These are phyloP conservation scores for Nicotiana knightiana DNA, from an alignment of 257 asterid species.

Conservation along the genomic window DNA sequence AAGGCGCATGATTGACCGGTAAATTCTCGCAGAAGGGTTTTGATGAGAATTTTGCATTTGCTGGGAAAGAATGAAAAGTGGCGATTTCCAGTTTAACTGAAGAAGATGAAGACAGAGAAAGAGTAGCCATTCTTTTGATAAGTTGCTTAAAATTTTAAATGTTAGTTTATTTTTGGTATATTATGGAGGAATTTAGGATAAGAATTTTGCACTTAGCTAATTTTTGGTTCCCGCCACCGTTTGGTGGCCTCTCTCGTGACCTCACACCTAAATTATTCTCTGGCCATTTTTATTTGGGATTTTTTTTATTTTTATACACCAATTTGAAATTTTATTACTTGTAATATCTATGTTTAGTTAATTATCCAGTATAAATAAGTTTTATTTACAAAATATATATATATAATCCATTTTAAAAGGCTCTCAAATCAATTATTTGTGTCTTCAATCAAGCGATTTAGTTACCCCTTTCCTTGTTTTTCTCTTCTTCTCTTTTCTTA, in stretches of 20 bases:
- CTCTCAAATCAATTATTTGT: too few species aligned
- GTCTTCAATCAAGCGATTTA: too few species aligned
- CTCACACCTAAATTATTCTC: too few species aligned
- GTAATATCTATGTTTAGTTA: too few species aligned
- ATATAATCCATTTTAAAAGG: too few species aligned
- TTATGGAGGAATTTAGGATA: neutral
- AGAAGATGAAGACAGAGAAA: slow-evolving; percentile 12
- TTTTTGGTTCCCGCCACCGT: neutral
- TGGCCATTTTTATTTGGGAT: too few species aligned
- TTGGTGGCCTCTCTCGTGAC: neutral
- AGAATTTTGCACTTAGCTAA: neutral
- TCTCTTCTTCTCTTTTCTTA: too few species aligned
- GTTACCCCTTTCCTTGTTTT: too few species aligned
- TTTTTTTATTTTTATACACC: too few species aligned
- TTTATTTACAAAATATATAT: too few species aligned
- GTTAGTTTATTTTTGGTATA: neutral
- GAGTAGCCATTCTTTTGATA: slow-evolving; percentile 24
- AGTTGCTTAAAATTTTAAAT: neutral
- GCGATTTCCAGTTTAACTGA: neutral
- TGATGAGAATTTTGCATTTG: slow-evolving; percentile 9
- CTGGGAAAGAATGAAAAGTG: slow-evolving; percentile 4
- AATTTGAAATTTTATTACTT: too few species aligned
- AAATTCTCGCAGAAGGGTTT: neutral
- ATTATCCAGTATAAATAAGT: too few species aligned
- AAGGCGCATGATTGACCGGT: neutral